Base-by-base conservation (phyloP, 2,329 filamentous ascomycete genomes). In the Aspergillus alliaceus region DNA sequence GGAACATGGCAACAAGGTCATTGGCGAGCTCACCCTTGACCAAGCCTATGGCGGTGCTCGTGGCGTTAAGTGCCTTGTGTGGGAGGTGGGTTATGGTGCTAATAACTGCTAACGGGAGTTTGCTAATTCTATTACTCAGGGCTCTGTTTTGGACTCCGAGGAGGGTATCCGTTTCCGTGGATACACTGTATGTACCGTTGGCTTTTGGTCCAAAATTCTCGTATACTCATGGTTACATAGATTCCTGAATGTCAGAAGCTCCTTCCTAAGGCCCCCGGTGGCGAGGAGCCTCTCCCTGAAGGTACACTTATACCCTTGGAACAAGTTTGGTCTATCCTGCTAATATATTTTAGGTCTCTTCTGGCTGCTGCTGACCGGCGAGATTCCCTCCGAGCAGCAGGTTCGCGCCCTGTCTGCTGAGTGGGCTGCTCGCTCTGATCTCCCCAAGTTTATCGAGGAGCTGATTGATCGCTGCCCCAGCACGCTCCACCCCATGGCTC, bases 81-180 rank as follows among this genome's bases (percentile, higher is more conserved):
- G 95, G 95, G 95, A 99, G 83, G 89, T 83, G 64, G 47, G 69
- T 59, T 46, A 2, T 6, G 7, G 15, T 27, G 24, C 15, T 24
- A 18, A 44, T 32, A 50, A 32, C 11, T 24, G 15, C 25, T 47
- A 47, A 32, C 18, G 40, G 31, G 54, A 12, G 15, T 20, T 53
- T 53, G 53, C 57, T 68, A 58, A 54, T 24, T 51, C 27, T 57
- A 54, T 32, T 44, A 20, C 56, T 24, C 65, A 84, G 81, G 87
- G 93, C 71, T 99, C 95, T 72, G 95, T 99, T 71, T 90, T 99
- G 72, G 95, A 99, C 81, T 86, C 93, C 57, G 92, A 98, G 84
- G 95, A 99, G 86, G 95, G 95, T 82, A 99, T 99, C 80, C 91
- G 95, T 72, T 99, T 99, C 89, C 90, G 95, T 77, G 95, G 95